Percentiles rank a stretch among this genome's conserved stretches.
These are phyloP conservation scores for Ottelia alismoides DNA, from an alignment of 106 monocot genomes.

Conservation along the genomic window DNA sequence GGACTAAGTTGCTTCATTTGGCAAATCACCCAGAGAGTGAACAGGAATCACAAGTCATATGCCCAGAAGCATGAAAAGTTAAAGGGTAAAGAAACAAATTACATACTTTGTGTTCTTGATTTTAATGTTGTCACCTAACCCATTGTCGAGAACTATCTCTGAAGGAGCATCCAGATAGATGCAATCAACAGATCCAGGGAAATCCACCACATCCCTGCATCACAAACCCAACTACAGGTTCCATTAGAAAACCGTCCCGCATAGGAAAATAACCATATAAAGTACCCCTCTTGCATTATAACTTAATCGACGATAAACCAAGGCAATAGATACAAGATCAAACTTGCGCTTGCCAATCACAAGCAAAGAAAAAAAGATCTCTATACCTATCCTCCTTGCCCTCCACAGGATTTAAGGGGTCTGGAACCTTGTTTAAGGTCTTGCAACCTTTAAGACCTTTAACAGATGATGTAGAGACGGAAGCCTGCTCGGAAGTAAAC, in stretches of 20 bases:
- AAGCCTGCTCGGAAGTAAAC: constrained; percentile 54
- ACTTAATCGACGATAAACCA: too few relatives aligned
- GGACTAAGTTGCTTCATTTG: too few relatives aligned
- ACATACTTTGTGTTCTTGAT: constrained; percentile 67
- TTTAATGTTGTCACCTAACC: constrained; percentile 61
- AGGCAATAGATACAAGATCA: not conserved
- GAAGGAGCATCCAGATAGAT: constrained; percentile 66
- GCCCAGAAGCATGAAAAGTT: not conserved
- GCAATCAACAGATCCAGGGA: constrained; percentile 95
- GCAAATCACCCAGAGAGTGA: too few relatives aligned
- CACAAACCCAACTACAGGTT: not conserved
- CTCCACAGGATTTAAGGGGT: constrained; percentile 83
- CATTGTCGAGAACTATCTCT: constrained; percentile 70
- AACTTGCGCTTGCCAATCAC: not conserved
- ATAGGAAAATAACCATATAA: not conserved
- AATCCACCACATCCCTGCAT: constrained; percentile 57
- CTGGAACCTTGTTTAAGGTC: constrained; percentile 88
- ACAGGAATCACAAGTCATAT: not conserved
- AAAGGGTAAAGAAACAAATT: not conserved
- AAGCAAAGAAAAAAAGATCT: not conserved
- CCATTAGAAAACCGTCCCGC: not conserved
- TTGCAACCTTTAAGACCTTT: constrained; percentile 85
- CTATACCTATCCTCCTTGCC: constrained; percentile 68
- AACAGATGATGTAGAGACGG: constrained; percentile 46
- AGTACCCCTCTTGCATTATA: too few relatives aligned